These are phyloP conservation scores for Trichoderma lentiforme DNA, from an alignment of 2,329 filamentous ascomycete species.

Conservation along the genomic window DNA sequence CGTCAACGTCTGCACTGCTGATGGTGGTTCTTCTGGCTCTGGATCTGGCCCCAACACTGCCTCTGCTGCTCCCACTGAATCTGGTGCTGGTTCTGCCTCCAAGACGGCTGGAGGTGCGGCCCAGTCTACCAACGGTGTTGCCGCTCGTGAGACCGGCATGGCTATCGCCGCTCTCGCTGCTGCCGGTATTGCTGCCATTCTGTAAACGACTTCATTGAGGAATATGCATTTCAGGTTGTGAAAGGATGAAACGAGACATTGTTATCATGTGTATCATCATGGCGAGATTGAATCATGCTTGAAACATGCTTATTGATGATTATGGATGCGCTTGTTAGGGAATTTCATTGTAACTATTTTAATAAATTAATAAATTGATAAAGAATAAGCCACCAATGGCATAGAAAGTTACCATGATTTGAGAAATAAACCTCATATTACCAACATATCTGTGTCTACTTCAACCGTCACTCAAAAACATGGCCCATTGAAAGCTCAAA, in stretches of 20 bases:
- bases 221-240: not conserved
- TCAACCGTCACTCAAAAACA: not conserved
- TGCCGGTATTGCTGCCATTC: constrained; percentile 29
- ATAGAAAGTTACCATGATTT: not conserved
- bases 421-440: too few species aligned
- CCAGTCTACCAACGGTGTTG: constrained; percentile 11
- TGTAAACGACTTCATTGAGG: constrained; percentile 24
- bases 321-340: not conserved
- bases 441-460: too few species aligned
- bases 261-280: not conserved
- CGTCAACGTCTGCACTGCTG: constrained; percentile 25
- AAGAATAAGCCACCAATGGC: not conserved
- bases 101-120: not conserved
- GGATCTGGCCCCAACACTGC: constrained; percentile 13
- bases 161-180: constrained; percentile 31
- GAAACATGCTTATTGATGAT: not conserved
- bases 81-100: not conserved
- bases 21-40: not conserved
- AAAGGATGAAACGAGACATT: not conserved
- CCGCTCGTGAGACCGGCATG: constrained; percentile 28
- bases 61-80: not conserved
- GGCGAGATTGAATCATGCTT: not conserved
- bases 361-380: not conserved
- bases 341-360: not conserved
- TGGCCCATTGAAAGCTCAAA: not conserved